phyloP scores from a whole-genome alignment of 1,284 basidiomycete genomes.

The Ceratobasidium papillatum region DNA sequence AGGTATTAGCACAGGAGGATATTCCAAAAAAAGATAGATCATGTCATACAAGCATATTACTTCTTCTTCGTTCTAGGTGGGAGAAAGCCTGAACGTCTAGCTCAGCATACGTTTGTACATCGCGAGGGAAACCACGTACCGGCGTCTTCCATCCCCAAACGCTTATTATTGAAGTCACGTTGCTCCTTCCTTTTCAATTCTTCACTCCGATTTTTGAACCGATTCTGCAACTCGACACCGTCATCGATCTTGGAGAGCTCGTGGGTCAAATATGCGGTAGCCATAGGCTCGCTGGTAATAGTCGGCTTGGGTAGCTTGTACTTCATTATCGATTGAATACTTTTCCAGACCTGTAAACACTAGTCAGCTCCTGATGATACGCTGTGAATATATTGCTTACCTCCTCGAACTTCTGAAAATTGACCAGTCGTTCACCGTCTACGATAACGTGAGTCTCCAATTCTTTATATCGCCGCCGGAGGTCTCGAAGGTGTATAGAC shows the following conservation, averaged over 20 bases:
- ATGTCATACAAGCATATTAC: not conserved
- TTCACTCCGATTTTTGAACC: constrained; percentile 15
- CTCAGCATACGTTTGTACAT: not conserved
- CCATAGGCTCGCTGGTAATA: not conserved
- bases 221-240: constrained; percentile 2
- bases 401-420: constrained; percentile 36
- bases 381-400: not conserved
- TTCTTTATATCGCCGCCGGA: constrained; percentile 17
- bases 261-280: constrained; percentile 2
- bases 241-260: constrained; percentile 12
- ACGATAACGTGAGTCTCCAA: constrained; percentile 10
- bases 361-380: not conserved
- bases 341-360: constrained; percentile 26
- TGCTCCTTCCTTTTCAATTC: constrained; percentile 13
- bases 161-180: constrained; percentile 23
- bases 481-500: constrained; percentile 32
- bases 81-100: not conserved
- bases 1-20: not conserved
- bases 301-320: constrained; percentile 4
- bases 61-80: constrained; percentile 4
- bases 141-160: constrained; percentile 34
- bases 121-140: not conserved
- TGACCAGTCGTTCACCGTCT: constrained; percentile 6
- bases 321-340: constrained; percentile 22
- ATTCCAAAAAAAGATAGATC: not conserved